Conservation (phyloP, 2,329 filamentous ascomycete species). For the Monosporascus cannonballus region DNA sequence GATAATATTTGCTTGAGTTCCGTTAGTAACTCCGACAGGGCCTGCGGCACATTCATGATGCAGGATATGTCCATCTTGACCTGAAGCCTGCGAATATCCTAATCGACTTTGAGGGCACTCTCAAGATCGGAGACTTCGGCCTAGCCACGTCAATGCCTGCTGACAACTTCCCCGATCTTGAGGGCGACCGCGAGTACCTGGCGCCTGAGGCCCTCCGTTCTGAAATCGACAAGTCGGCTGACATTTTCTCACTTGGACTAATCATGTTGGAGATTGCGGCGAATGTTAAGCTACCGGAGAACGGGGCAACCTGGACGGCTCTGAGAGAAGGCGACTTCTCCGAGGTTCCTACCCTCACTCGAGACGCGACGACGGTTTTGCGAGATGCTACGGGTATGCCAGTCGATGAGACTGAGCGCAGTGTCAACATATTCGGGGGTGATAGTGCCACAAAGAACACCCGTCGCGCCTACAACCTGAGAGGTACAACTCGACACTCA, state of each 20-base stretch:
- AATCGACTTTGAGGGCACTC: constrained; percentile 71
- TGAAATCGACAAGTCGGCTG: constrained; percentile 81
- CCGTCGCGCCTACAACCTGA: constrained; percentile 20
- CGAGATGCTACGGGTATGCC: constrained; percentile 72
- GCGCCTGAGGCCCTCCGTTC: constrained; percentile 87
- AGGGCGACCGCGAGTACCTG: constrained; percentile 95
- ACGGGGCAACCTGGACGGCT: constrained; percentile 85
- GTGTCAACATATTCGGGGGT: constrained; percentile 26
- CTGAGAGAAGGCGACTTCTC: constrained; percentile 85
- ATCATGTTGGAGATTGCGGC: constrained; percentile 93
- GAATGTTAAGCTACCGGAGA: constrained; percentile 90
- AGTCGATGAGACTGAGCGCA: constrained; percentile 37
- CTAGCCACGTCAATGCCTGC: constrained; percentile 76
- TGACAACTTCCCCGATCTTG: constrained; percentile 70
- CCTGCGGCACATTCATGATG: constrained; percentile 81
- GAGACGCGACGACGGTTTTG: constrained; percentile 61
- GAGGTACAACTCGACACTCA: constrained; percentile 22
- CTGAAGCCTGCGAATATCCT: constrained; percentile 82
- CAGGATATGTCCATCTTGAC: constrained; percentile 79
- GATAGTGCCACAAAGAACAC: constrained; percentile 16
- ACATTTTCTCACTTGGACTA: constrained; percentile 89
- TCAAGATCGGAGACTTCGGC: constrained; percentile 85
- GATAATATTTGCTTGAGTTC: constrained; percentile 9
- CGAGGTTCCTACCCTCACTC: constrained; percentile 82
- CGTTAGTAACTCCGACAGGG: constrained; percentile 48